Base-by-base conservation (phyloP, 192 early-diverging fungal genomes). In the Umbelopsis sp. region DNA sequence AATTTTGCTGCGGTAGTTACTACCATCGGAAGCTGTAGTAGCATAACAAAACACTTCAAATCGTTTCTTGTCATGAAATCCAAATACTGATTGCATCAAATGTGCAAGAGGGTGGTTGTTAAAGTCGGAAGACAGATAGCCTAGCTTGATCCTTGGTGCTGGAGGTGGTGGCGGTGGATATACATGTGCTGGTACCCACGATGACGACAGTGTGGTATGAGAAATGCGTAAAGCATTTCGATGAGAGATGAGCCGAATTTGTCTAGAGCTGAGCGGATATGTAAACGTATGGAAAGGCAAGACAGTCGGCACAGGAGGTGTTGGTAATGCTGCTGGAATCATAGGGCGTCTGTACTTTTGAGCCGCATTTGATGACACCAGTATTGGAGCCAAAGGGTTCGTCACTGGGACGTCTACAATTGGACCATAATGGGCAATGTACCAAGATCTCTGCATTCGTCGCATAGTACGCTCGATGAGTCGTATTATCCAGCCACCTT, bases 201-300 rank as follows among this genome's bases (percentile, higher is more conserved):
- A 71, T 7, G 77, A 81, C 10, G 83, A 74, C 27, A 86, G 78
- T n/a, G 89, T 90, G 37, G 87, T 83, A 49, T 92, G 91, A 20
- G 92, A 86, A 44, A 95, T 90, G 5, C 93, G 86, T 55, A 94
- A 76, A 1, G 93, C 96, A 55, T 96, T 95, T 50, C 94, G 82
- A 74, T 95, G 89, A 33, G 90, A 91, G 30, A 96, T 94, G 47
- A 96, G 78, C 9, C 96, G 90, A 12, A 97, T 83, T 81, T 95
- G 93, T 58, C 90, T 86, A 16, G 93, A 85, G 12, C 85, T 83
- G 25, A 97, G 80, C n/a, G 94, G 88, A 71, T 97, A 96, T 9
- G 94, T 97, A 73, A 97, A 97, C 0, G 95, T 96, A 78, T 96
- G 94, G 82, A 96, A 97, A 16, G 96, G 96, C 21, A 96, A 80